Evolutionary conservation across 1,284 basidiomycete genomes (phyloP), one percentile per base, ranked within the genome.

Genomic region (Ganoderma lingzhi): DNA sequence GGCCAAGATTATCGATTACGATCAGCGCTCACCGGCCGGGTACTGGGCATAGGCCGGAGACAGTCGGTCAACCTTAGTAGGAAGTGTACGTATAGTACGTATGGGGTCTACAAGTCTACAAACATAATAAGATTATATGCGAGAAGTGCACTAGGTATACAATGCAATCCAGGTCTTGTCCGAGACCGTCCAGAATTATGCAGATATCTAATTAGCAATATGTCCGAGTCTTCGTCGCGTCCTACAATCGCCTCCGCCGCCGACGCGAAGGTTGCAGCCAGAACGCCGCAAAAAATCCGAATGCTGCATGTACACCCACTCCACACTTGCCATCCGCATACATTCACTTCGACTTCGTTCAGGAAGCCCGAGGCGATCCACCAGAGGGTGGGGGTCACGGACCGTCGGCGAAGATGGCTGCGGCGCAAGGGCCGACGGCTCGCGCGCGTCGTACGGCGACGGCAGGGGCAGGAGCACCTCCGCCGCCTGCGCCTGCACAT

Each of bases 111-210:
- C 23, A 28, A 39, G 23, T 59, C 56, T 59, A 59, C 35, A 35
- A 59, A 8, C 56, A 59, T 17, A 59, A 59, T 59, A 59, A 59
- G 35, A 51, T 51, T 37, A 37, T 39, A 39, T 59, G 56, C 15
- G 35, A 32, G 30, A 39, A 59, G 19, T 59, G 56, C 35, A n/a
- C 30, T 59, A 39, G 56, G 56, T n/a, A n/a, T 59, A 59, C 56
- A 59, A 51, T 51, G 48, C 23, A 51, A 59, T 39, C 35, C 56
- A 59, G 56, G 17, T 35, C 55, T 56, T 56, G 23, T 56, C 55
- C 55, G 32, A 17, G 5, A 32, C 30, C n/a, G 55, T 56, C 55
- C 55, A 55, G 28, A 48, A 23, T 48, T 48, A n/a, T n/a, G 45
- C n/a, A 48, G 45, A 9, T 48, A 48, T 48, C n/a, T 23, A 9